Base-by-base conservation (phyloP, 2,329 filamentous ascomycete species). In the Epichloe elymi region DNA sequence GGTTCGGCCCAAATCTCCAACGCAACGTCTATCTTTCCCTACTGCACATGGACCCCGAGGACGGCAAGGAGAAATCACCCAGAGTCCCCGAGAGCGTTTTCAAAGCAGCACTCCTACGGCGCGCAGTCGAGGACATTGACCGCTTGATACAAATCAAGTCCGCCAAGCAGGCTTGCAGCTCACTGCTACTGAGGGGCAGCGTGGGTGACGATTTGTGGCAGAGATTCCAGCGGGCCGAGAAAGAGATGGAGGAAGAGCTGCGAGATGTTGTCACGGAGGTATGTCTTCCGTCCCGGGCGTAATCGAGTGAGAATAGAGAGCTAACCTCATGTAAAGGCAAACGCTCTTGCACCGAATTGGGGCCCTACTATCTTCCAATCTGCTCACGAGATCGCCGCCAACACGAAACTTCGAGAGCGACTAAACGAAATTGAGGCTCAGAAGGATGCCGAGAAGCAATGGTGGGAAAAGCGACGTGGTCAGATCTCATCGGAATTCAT, bases 151-250 rank as follows among this genome's bases (percentile, higher is more conserved):
- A 93, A 65, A 80, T 98, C 63, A 82, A 91, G 63, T 85, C 80
- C 52, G 85, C 88, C 59, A 98, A 97, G 74, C 86, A 87, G 61
- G 88, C 93, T 7, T 81, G 95, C 63, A 84, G 85, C 63, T 79
- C 83, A 23, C 72, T 98, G 58, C 70, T 97, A 60, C 88, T 95
- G 69, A 78, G 88, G 56, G 93, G 93, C 46, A 95, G 88, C 62
- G 89, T 98, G 2, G 91, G 93, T 14, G 93, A 98, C 65, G 93
- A 98, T 67, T 70, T 98, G 59, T 95, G 89, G 86, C 88, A 96
- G 73, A 78, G 91, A 39, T 95, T 97, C 68, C 70, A 83, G 69
- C 79, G 88, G 48, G 93, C 91, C 0, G 93, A 98, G 78, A 90
- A 94, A 73, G 93, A 98, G 70, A 94, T 97, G 75, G 90, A 98